Conservation (phyloP, 192 early-diverging fungal species). For the Pilobolus umbonatus region DNA sequence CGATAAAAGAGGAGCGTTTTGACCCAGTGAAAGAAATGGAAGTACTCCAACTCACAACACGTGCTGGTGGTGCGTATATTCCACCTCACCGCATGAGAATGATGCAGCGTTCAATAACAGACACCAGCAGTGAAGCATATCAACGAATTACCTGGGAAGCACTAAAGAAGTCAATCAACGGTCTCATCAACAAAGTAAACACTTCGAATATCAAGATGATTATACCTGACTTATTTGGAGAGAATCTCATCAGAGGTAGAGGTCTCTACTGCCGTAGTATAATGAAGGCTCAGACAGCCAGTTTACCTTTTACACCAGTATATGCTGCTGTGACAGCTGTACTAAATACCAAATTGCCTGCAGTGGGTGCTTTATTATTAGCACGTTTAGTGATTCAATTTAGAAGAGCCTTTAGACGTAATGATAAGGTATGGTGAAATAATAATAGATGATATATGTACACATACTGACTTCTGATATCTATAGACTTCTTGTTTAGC, state of each 20-base stretch:
- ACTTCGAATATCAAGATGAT: constrained; percentile 86
- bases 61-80: constrained; percentile 77
- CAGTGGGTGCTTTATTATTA: constrained; percentile 84
- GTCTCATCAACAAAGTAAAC: constrained; percentile 93
- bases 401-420: constrained; percentile 83
- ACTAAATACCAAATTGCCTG: constrained; percentile 91
- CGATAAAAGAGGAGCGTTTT: constrained; percentile 16
- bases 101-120: constrained; percentile 67
- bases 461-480: not conserved
- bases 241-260: constrained; percentile 88
- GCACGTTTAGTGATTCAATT: constrained; percentile 84
- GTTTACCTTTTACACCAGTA: constrained; percentile 85
- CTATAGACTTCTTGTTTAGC: constrained; percentile 68
- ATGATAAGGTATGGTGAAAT: constrained; percentile 67
- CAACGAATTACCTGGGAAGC: constrained; percentile 94
- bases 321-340: constrained; percentile 86
- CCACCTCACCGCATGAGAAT: constrained; percentile 75
- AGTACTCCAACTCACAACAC: constrained; percentile 34
- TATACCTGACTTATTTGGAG: constrained; percentile 81
- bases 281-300: constrained; percentile 87
- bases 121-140: constrained; percentile 62
- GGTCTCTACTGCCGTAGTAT: constrained; percentile 81
- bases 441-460: not conserved
- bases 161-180: constrained; percentile 92
- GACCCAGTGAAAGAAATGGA: constrained; percentile 42